These are phyloP conservation scores for Nemania bipapillata DNA, from an alignment of 2,329 filamentous ascomycete species.

Conservation along the genomic window DNA sequence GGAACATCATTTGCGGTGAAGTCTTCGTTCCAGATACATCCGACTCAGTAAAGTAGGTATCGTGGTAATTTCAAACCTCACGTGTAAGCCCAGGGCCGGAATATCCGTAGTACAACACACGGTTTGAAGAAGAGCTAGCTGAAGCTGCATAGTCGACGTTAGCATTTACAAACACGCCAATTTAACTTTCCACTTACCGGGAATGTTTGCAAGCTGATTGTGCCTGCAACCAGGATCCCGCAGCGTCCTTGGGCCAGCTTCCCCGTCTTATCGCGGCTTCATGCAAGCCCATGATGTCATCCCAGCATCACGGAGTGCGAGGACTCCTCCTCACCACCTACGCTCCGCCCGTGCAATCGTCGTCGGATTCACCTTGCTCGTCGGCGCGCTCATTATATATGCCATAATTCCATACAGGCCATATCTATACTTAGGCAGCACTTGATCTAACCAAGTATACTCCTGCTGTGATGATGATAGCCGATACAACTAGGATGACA, in stretches of 20 bases:
- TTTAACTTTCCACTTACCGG: slow-evolving; percentile 19
- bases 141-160: slow-evolving; percentile 1
- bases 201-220: slow-evolving; percentile 2
- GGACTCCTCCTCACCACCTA: neutral
- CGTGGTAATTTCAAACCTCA: neutral
- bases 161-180: neutral
- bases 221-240: slow-evolving; percentile 13
- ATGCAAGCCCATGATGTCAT: slow-evolving; percentile 36
- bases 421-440: slow-evolving; percentile 18
- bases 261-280: neutral
- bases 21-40: neutral
- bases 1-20: neutral
- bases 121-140: neutral
- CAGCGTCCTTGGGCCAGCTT: neutral
- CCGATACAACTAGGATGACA: slow-evolving; percentile 33
- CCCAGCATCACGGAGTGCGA: slow-evolving; percentile 1
- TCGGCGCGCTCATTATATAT: neutral
- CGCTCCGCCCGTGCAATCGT: neutral
- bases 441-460: slow-evolving; percentile 25
- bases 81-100: neutral
- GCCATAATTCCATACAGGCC: neutral
- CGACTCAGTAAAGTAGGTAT: neutral
- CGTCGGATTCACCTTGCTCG: neutral
- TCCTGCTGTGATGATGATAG: slow-evolving; percentile 29
- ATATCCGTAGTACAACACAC: neutral